These are phyloP conservation scores for Tylopilus sp. DNA, from an alignment of 768 basidiomycete species.

Conservation along the genomic window DNA sequence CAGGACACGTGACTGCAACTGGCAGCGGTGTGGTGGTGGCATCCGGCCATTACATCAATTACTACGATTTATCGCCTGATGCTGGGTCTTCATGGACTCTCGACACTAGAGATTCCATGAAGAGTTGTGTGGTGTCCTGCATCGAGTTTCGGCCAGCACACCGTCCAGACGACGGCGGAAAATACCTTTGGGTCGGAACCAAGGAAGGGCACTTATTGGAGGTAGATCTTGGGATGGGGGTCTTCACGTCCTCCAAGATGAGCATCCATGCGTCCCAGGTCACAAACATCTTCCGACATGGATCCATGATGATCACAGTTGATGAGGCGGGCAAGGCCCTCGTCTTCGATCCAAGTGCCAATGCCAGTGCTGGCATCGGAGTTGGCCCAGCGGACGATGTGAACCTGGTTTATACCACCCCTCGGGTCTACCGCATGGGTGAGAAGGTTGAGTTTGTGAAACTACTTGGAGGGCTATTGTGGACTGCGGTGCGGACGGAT, in stretches of 20 bases:
- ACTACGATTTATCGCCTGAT: conserved; percentile 54
- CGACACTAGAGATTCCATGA: conserved; percentile 62
- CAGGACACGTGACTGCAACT: conserved; percentile 52
- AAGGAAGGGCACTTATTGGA: conserved; percentile 88
- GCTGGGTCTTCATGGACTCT: conserved; percentile 46
- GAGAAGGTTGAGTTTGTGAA: conserved; percentile 83
- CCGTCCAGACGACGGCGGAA: conserved; percentile 48
- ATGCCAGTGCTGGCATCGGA: conserved; percentile 9
- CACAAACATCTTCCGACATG: conserved; percentile 70
- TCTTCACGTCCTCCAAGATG: conserved; percentile 53
- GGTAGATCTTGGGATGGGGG: conserved; percentile 65
- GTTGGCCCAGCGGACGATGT: conserved; percentile 38
- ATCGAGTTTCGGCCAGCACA: conserved; percentile 69
- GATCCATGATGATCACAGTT: conserved; percentile 67
- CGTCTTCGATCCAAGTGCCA: conserved; percentile 55
- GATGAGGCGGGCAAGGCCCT: conserved; percentile 86
- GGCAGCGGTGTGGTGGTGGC: conserved; percentile 60
- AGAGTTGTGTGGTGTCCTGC: conserved; percentile 69
- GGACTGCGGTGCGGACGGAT: conserved; percentile 70
- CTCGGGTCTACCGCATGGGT: conserved; percentile 62
- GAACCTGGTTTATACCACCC: conserved; percentile 43
- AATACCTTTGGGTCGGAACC: conserved; percentile 80
- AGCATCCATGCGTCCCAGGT: conserved; percentile 65
- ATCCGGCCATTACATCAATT: conserved; percentile 53
- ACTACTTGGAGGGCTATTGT: conserved; percentile 71